Evolutionary conservation across 192 early-diverging fungal genomes (phyloP).

Genomic region (Oehlia diaphana): DNA sequence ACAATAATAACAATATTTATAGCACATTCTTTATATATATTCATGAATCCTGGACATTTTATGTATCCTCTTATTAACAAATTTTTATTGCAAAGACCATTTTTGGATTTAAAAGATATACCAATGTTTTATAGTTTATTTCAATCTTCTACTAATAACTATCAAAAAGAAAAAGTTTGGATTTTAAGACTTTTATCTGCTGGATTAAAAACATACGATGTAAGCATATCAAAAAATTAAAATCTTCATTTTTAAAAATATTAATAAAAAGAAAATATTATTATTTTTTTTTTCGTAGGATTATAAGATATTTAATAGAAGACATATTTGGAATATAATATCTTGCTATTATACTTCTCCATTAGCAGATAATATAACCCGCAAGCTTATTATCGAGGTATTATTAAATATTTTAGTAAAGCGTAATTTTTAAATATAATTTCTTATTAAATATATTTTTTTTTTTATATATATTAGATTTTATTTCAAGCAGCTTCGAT

Average conservation of each 20-base stretch:
- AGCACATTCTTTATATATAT: constrained; percentile 58
- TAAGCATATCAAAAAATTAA: constrained; percentile 30
- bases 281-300: too few relatives aligned
- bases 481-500: constrained; percentile 54
- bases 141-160: constrained; percentile 61
- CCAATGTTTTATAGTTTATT: constrained; percentile 84
- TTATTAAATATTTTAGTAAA: background rate
- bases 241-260: too few relatives aligned
- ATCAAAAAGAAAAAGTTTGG: constrained; percentile 73
- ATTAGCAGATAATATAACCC: constrained; percentile 58
- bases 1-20: constrained; percentile 66
- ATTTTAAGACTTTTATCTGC: constrained; percentile 63
- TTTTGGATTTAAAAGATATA: constrained; percentile 77
- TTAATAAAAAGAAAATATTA: too few relatives aligned
- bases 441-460: too few relatives aligned
- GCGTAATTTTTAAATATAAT: background rate
- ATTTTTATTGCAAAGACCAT: constrained; percentile 71
- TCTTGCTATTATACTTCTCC: constrained; percentile 66
- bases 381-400: constrained; percentile 54
- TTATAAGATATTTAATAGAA: constrained; percentile 64
- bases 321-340: constrained; percentile 72
- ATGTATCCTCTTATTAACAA: constrained; percentile 76
- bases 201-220: constrained; percentile 56
- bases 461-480: constrained; percentile 39
- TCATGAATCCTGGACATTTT: constrained; percentile 69